A percentile compares a stretch with the other conserved stretches of the same genome.
These are phyloP conservation scores for Sanghuangporus baumii DNA, from an alignment of 1,284 basidiomycete species.

Conservation along the genomic window DNA sequence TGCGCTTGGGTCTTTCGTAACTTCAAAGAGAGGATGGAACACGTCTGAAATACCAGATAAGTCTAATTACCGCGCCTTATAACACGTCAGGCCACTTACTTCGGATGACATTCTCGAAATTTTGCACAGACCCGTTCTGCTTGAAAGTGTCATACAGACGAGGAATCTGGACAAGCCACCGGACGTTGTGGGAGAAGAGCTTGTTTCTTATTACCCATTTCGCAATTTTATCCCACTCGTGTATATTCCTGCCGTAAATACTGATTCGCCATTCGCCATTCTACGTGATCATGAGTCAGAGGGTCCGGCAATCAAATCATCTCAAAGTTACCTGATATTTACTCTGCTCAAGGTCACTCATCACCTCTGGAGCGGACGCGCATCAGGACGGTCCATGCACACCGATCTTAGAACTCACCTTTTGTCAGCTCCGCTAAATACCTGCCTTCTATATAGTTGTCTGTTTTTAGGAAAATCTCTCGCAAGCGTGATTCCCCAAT, in stretches of 20 bases:
- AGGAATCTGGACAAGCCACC: slow-evolving; percentile 97
- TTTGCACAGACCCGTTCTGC: slow-evolving; percentile 76
- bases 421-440: slow-evolving; percentile 95
- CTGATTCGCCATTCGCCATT: slow-evolving; percentile 97
- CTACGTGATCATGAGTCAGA: slow-evolving; percentile 30
- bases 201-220: slow-evolving; percentile 96
- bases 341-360: slow-evolving; percentile 94
- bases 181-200: slow-evolving; percentile 92
- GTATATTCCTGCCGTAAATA: slow-evolving; percentile 77
- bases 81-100: slow-evolving; percentile 52
- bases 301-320: background rate
- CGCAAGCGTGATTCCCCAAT: slow-evolving; percentile 93
- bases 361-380: slow-evolving; percentile 63
- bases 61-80: background rate
- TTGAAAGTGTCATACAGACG: slow-evolving; percentile 97
- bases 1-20: slow-evolving; percentile 84
- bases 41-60: slow-evolving; percentile 55
- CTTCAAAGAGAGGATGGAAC: slow-evolving; percentile 93
- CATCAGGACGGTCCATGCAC: background rate
- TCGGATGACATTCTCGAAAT: slow-evolving; percentile 87
- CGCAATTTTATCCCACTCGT: slow-evolving; percentile 98
- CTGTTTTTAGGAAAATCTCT: slow-evolving; percentile 98
- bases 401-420: slow-evolving; percentile 40
- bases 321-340: slow-evolving; percentile 80
- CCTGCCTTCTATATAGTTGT: slow-evolving; percentile 87